These are phyloP conservation scores for Chenopodium berlandieri DNA, from an alignment of 148 eudicot genomes.

Conservation along the genomic window DNA sequence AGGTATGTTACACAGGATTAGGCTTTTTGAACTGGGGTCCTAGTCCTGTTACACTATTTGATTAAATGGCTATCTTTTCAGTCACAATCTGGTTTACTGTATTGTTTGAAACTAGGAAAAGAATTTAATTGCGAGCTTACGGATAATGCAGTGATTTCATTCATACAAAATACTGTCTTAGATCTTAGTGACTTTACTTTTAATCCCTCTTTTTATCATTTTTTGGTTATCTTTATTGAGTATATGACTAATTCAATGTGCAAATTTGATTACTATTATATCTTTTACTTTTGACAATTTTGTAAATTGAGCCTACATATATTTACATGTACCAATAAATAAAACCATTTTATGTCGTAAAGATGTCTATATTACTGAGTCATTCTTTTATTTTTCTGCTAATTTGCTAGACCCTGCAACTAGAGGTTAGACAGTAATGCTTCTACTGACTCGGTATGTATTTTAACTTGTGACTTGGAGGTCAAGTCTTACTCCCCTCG, in stretches of 20 bases:
- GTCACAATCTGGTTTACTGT: constrained; percentile 10
- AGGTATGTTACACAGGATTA: constrained; percentile 16
- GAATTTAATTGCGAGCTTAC: neutral
- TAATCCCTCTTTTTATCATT: no score
- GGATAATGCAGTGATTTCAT: neutral
- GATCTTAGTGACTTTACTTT: no score
- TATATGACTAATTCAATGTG: neutral
- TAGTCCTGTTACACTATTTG: constrained; percentile 10
- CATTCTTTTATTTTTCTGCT: no score
- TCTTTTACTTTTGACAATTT: no score
- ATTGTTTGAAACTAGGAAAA: neutral
- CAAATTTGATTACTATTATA: neutral
- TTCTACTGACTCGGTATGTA: no score
- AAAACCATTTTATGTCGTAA: no score
- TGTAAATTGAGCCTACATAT: no score
- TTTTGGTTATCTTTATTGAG: no score
- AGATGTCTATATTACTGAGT: no score
- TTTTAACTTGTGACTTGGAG: no score
- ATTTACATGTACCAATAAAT: no score
- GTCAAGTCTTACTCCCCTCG: no score
- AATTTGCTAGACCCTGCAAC: neutral
- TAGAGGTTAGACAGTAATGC: neutral
- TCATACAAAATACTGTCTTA: neutral
- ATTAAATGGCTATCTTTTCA: constrained; percentile 7
- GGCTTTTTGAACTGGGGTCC: constrained; percentile 13